These are phyloP conservation scores for Basipetospora chlamydospora DNA, from an alignment of 2,329 filamentous ascomycete species.

Conservation along the genomic window DNA sequence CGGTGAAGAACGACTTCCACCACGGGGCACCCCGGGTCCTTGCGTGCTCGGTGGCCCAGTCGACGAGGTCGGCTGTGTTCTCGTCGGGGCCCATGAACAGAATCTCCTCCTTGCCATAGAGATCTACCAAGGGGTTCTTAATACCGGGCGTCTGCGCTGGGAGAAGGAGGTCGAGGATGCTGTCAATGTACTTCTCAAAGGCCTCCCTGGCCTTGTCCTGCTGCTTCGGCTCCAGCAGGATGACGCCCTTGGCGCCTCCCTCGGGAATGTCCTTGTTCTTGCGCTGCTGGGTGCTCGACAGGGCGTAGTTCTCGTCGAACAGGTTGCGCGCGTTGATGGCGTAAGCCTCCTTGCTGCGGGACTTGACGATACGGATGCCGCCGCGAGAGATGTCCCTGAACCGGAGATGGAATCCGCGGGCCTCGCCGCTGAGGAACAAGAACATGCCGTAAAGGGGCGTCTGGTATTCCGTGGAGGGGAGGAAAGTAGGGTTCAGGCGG, in stretches of 20 bases:
- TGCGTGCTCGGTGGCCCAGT: slow-evolving; percentile 98
- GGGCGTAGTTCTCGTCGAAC: slow-evolving; percentile 97
- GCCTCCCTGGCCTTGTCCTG: slow-evolving; percentile 86
- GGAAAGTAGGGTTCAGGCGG: slow-evolving; percentile 76
- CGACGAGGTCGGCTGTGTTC: slow-evolving; percentile 92
- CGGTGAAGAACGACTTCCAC: slow-evolving; percentile 99
- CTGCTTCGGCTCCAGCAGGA: slow-evolving; percentile 82
- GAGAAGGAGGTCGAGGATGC: slow-evolving; percentile 85
- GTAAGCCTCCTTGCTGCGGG: slow-evolving; percentile 88
- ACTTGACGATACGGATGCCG: slow-evolving; percentile 97
- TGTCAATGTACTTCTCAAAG: slow-evolving; percentile 99
- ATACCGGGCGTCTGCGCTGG: slow-evolving; percentile 86
- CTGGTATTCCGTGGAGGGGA: slow-evolving; percentile 84
- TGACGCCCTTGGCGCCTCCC: slow-evolving; percentile 94
- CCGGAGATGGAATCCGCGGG: slow-evolving; percentile 89
- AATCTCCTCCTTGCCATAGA: slow-evolving; percentile 91
- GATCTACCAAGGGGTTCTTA: slow-evolving; percentile 95
- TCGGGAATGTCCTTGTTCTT: slow-evolving; percentile 99
- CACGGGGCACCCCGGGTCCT: slow-evolving; percentile 75
- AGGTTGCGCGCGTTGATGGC: slow-evolving; percentile 90
- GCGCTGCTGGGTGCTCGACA: slow-evolving; percentile 95
- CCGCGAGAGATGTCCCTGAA: slow-evolving; percentile 96
- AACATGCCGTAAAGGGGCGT: slow-evolving; percentile 97
- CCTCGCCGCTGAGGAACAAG: slow-evolving; percentile 91
- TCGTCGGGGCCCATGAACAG: slow-evolving; percentile 98